phyloP scores from a whole-genome alignment of 352 stramenopile species.

The Elongisporangium anandrum region DNA sequence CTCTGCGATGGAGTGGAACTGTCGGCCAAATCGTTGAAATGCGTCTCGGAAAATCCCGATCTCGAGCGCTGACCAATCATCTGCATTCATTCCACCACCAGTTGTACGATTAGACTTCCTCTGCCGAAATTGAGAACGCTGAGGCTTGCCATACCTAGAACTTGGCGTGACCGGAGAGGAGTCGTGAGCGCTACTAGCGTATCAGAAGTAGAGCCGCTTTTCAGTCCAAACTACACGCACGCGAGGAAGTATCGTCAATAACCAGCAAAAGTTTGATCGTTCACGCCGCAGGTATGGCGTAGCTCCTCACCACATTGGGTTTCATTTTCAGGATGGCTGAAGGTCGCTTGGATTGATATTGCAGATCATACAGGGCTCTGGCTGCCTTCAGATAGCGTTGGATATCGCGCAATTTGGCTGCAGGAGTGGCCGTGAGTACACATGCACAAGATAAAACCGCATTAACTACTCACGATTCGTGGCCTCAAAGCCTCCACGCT shows the following conservation, averaged over 20 bases:
- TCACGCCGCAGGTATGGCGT: not conserved
- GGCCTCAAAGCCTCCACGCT: not conserved
- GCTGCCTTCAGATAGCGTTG: conserved; percentile 56
- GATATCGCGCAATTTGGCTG: conserved; percentile 57
- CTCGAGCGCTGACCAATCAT: conserved; percentile 72
- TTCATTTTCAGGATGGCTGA: conserved; percentile 76
- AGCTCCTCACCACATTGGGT: conserved; percentile 33
- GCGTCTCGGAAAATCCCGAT: conserved; percentile 76
- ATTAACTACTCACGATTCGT: conserved; percentile 3
- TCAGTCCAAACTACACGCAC: conserved; percentile 55
- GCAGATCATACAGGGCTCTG: conserved; percentile 64
- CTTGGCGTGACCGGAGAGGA: conserved; percentile 55
- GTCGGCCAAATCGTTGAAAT: conserved; percentile 68
- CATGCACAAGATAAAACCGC: not conserved
- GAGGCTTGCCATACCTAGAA: conserved; percentile 74
- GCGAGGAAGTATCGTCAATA: conserved; percentile 2
- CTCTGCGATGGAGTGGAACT: conserved; percentile 72
- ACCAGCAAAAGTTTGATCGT: not conserved
- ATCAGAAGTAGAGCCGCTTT: conserved; percentile 63
- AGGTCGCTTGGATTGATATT: conserved; percentile 69
- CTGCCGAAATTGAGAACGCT: not conserved
- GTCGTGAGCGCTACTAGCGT: conserved; percentile 57
- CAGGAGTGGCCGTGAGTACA: not conserved
- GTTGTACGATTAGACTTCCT: not conserved
- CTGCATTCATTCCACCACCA: conserved; percentile 18